Evolutionary conservation across 1,284 basidiomycete genomes (phyloP).

Genomic region (Rhodotorula sp.): DNA sequence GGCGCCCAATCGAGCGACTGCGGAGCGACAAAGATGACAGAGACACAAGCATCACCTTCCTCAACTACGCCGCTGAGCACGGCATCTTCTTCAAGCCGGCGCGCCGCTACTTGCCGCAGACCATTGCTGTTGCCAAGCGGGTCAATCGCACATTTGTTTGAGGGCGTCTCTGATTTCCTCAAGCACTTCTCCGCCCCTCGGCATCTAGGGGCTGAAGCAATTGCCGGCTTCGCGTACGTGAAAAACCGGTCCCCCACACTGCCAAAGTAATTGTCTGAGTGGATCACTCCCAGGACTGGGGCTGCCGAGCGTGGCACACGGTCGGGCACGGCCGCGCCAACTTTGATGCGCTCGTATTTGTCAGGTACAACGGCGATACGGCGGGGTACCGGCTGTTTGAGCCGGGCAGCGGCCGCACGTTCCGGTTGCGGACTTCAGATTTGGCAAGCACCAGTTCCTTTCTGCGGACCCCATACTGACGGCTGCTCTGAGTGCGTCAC

Average conservation of each 20-base stretch:
- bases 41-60: constrained; percentile 45
- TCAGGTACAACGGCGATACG: constrained; percentile 4
- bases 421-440: constrained; percentile 3
- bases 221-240: constrained; percentile 48
- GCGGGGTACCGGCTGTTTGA: constrained; percentile 14
- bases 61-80: constrained; percentile 41
- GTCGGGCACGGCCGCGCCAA: constrained; percentile 33
- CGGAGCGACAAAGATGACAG: constrained; percentile 51
- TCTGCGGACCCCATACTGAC: too few species aligned
- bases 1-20: constrained; percentile 48
- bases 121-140: constrained; percentile 50
- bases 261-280: constrained; percentile 48
- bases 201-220: constrained; percentile 50
- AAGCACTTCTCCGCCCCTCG: constrained; percentile 44
- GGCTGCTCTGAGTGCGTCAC: too few species aligned
- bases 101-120: constrained; percentile 51
- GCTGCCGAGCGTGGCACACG: constrained; percentile 51
- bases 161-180: constrained; percentile 46
- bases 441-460: constrained; percentile 12
- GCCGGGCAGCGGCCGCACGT: background rate
- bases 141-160: constrained; percentile 47
- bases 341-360: background rate
- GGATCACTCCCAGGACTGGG: constrained; percentile 48
- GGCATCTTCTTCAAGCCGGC: constrained; percentile 50
- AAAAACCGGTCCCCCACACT: constrained; percentile 49